Evolutionary conservation across 345 rosid genomes (phyloP), one percentile per base, ranked within the genome.

Genomic region (Triadica sebifera): DNA sequence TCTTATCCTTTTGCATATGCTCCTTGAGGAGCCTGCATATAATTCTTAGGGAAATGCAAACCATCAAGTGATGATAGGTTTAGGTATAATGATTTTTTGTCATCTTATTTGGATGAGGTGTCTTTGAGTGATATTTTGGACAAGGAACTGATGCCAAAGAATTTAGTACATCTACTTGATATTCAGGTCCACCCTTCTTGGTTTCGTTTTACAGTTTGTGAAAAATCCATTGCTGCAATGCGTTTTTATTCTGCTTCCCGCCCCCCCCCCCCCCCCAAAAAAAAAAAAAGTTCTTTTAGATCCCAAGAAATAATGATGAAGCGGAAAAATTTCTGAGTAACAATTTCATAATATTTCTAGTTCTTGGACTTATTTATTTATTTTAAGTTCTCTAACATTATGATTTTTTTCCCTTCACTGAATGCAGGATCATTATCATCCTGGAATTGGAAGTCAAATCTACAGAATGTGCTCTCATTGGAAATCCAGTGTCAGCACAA

Each of bases 371-470:
- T 12, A 13, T n/a, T 67, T 55, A 8, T 17, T 68, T 15, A 5
- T 38, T 24, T 45, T 34, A 15, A 59, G 53, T 29, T 69, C 34
- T 70, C 8, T 63, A 75, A 67, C 9, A 12, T 61, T 12, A 8
- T 37, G 65, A 41, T 58, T 56, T 24, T 6, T 1, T 29, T 22
- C 12, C 6, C 56, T 69, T 49, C 9, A 12, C 20, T 61, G 64
- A 38, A 62, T 29, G 59, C 89, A 94, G 98, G 92, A 84, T 94
- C 82, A 86, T 94, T 69, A 78, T 92, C 37, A 79, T 92, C 67
- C 70, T 86, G 68, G 84, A 88, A 43, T 45, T 94, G 89, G 91
- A 84, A 8, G 85, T 94, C 45, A 24, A 89, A 37, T 47, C 52
- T 46, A 85, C 79, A 78, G 85, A 78, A 62, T 84, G 73, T 61